Evolutionary conservation across 768 basidiomycete species (phyloP), one percentile per base, ranked within the genome.

Genomic region (Grammothele lineata): DNA sequence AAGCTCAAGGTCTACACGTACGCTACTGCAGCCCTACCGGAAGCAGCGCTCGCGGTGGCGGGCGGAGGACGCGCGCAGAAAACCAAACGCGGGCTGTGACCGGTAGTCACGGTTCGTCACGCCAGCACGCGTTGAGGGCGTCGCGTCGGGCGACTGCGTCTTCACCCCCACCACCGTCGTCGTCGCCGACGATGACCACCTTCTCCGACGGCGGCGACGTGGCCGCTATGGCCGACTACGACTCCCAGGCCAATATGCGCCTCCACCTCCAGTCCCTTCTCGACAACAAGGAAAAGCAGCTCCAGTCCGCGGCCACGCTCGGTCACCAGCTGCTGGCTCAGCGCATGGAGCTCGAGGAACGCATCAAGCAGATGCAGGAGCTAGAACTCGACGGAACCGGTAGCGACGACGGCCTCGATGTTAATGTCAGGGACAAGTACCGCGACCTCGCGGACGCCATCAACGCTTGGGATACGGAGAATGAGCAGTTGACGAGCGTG

Each of bases 281-380:
- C 56, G 90, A 92, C 69, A 77, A 72, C 63, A 97, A 97, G 74
- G 89, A 93, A 66, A 82, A 83, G 62, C 92, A 97, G 66, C 84
- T 97, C 26, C 84, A 91, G 54, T 87, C 91, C 54, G 91, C 92
- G 4, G 93, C 90, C 30, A 86, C 84, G 45, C 82, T 98, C 62
- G 94, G 95, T 42, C 92, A 96, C 69, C 87, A 90, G 65, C 82
- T 98, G 58, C 83, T 97, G 51, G 79, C 82, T 17, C 95, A 98
- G 72, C 92, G 92, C 68, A 85, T 90, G 70, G 90, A 95, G 62
- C 80, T 97, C 52, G 91, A 96, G 66, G 84, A 86, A 61, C 80
- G 90, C 42, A 90, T 97, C 50, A 74, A 80, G 36, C 85, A 87
- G 60, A 74, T 95, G 43, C 85, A 91, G 57, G 85, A 86, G 27